Conservation (phyloP, 208 protist species). For the Naegleria gruberi region DNA sequence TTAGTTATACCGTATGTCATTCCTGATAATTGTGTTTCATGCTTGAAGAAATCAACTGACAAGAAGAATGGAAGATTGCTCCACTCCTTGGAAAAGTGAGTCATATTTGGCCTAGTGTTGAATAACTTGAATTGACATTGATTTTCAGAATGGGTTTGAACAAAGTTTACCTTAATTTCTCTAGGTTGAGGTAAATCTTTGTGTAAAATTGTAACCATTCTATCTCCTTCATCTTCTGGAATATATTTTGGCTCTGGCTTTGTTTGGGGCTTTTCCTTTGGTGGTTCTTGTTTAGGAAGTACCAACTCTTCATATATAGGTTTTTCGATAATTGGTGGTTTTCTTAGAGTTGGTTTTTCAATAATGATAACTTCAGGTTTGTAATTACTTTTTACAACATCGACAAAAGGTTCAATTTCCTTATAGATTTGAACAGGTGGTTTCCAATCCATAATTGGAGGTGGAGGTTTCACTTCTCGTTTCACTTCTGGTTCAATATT, state of each 20-base stretch:
- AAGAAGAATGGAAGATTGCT: not conserved
- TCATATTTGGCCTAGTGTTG: not conserved
- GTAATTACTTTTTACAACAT: not conserved
- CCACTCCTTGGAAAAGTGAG: not conserved
- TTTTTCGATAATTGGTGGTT: not conserved
- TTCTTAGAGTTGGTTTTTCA: not conserved
- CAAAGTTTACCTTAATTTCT: not conserved
- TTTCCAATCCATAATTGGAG: not conserved
- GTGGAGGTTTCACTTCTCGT: too few relatives aligned
- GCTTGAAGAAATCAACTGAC: not conserved
- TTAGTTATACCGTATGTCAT: not conserved
- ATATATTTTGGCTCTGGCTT: not conserved
- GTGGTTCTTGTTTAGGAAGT: not conserved
- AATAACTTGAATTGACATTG: not conserved
- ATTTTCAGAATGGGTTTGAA: not conserved
- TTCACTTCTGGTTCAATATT: not conserved
- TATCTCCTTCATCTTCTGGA: not conserved
- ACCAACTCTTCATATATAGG: not conserved
- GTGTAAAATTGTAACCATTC: not conserved
- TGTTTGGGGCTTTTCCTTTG: not conserved
- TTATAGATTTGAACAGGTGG: not conserved
- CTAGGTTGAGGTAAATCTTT: not conserved
- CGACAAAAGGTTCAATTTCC: not conserved
- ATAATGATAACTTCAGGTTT: not conserved
- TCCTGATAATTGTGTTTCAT: not conserved